Evolutionary conservation across 495 filamentous ascomycete species (phyloP), one percentile per base, ranked within the genome.

Genomic region (Hypoxylon rickii): DNA sequence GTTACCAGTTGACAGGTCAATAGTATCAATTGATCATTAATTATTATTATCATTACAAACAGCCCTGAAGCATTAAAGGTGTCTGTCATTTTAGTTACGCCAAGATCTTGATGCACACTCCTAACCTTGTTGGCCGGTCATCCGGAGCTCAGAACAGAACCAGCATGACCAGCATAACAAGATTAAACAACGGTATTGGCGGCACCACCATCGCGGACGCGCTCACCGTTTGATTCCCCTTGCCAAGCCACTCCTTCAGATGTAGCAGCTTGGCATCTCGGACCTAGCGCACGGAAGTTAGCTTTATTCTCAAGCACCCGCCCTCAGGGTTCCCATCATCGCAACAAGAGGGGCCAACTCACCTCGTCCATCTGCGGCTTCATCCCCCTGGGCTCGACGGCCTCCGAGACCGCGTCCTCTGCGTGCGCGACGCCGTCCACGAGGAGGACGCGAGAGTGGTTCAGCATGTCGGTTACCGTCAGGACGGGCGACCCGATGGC

Each of bases 291-390:
- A 11, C 22, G 17, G 31, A 3, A 0, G 17, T 51, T 24, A 57
- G 40, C 32, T 7, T 34, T 0, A 13, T 22, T 10, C 8, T 22
- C 20, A 38, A 7, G 6, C 12, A 5, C 11, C 36, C 8, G 7
- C 11, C 13, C 24, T 4, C 24, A 29, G 24, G 24, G 10, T 29
- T 29, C 24, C 4, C 24, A 29, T 29, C 4, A 29, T 29, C 10
- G 24, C 20, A 26, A 10, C 13, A 38, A 17, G 15, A 6, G 11
- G n/a, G n/a, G 21, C 15, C 19, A 45, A 10, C 42, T n/a, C 16
- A 58, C 60, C 19, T 59, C 15, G 13, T 63, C 60, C 39, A 63
- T 44, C 16, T 58, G 18, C 20, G 53, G 38, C 24, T 63, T 63
- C 40, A 33, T 2, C 2, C 54, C 60, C 11, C 49, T 18, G 3